Evolutionary conservation across 2,329 filamentous ascomycete species (phyloP).

Genomic region (Fusarium sp.): DNA sequence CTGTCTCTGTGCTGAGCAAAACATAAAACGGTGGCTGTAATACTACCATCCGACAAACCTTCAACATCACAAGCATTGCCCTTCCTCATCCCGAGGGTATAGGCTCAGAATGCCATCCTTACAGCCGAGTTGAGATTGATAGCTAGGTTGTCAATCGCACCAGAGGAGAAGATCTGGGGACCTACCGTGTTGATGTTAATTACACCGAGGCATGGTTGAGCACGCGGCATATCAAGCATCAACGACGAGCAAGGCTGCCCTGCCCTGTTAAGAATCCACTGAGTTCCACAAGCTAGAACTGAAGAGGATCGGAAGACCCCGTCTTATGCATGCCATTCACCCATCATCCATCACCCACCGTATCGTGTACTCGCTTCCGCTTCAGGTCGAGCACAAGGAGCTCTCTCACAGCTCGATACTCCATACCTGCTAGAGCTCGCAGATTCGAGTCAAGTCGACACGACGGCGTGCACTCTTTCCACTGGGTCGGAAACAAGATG

Average conservation of each 20-base stretch:
- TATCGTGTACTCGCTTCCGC: slow-evolving; percentile 10
- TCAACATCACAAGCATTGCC: slow-evolving; percentile 4
- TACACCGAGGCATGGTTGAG: slow-evolving; percentile 5
- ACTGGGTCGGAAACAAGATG: background rate
- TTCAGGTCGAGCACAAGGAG: slow-evolving; percentile 31
- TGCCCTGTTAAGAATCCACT: slow-evolving; percentile 10
- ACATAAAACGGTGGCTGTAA: background rate
- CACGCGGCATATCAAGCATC: slow-evolving; percentile 14
- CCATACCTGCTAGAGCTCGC: background rate
- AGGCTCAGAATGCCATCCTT: slow-evolving; percentile 7
- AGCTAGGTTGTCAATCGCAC: slow-evolving; percentile 12
- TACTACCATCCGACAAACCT: slow-evolving; percentile 12
- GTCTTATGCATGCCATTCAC: slow-evolving; percentile 36
- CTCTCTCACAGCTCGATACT: background rate
- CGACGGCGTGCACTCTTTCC: background rate
- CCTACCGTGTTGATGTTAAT: background rate
- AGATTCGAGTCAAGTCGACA: background rate
- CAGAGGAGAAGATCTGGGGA: slow-evolving; percentile 29
- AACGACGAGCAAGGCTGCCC: slow-evolving; percentile 13
- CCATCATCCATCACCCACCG: background rate
- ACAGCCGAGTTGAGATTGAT: slow-evolving; percentile 29
- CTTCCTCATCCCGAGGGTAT: background rate
- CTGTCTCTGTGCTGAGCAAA: slow-evolving; percentile 11
- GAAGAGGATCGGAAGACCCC: background rate
- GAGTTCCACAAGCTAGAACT: slow-evolving; percentile 11